Conservation (phyloP, 2,329 filamentous ascomycete genomes). For the Alternaria sp. region DNA sequence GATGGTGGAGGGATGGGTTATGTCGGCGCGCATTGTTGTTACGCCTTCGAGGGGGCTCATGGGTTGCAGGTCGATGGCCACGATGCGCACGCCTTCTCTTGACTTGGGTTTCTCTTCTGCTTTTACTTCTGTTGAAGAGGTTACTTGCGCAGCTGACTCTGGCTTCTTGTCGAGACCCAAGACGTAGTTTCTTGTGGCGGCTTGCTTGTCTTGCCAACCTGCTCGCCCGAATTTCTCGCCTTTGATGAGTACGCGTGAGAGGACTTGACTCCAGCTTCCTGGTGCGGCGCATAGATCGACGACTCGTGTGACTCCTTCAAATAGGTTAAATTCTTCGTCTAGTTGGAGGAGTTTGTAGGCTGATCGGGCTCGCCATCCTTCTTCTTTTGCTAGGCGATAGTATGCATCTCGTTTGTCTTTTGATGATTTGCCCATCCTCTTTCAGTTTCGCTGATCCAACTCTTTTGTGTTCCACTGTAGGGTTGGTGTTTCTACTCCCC, state of each 20-base stretch:
- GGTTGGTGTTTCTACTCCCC: not conserved
- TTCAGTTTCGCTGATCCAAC: not conserved
- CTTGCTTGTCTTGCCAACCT: slow-evolving; percentile 87
- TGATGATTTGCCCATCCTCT: slow-evolving; percentile 88
- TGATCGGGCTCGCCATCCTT: slow-evolving; percentile 95
- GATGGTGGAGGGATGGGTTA: slow-evolving; percentile 95
- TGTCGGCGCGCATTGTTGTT: slow-evolving; percentile 90
- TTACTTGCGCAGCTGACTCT: not conserved
- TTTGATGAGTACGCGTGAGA: slow-evolving; percentile 91
- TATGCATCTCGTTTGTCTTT: slow-evolving; percentile 99
- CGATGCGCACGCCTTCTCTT: slow-evolving; percentile 84
- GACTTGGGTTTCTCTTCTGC: slow-evolving; percentile 52
- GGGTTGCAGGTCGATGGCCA: slow-evolving; percentile 93
- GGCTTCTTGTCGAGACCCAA: slow-evolving; percentile 50
- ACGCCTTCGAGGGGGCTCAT: slow-evolving; percentile 95
- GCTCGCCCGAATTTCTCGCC: slow-evolving; percentile 87
- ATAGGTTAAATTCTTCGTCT: slow-evolving; percentile 95
- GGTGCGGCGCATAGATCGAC: slow-evolving; percentile 96
- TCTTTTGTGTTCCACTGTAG: not conserved
- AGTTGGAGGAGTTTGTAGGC: slow-evolving; percentile 97
- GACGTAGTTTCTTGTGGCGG: slow-evolving; percentile 69
- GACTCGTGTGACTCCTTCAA: slow-evolving; percentile 86
- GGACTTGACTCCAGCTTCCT: slow-evolving; percentile 95
- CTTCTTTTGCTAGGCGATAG: slow-evolving; percentile 96
- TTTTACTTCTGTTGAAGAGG: slow-evolving; percentile 13